Evolutionary conservation across 345 rosid genomes (phyloP), one percentile per base, ranked within the genome.

Genomic region (Citrus mangshanensis): DNA sequence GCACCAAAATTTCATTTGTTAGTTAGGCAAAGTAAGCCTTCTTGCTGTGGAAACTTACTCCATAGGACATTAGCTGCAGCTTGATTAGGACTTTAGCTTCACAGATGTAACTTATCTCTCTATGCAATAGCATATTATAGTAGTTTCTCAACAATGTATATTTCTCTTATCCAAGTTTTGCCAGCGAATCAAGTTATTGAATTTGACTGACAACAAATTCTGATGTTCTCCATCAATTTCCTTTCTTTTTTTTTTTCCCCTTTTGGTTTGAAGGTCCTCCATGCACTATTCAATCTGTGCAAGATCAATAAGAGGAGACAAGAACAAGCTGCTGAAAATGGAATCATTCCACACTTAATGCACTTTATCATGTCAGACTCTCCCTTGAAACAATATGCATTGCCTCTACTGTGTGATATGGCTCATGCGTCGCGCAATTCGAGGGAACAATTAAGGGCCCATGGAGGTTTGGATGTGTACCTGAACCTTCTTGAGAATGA

Each of bases 251-350:
- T 32, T 77, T 42, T 4, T 46, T 4, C 0, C 4, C 73, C 10
- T 59, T 35, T 56, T 21, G n/a, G 77, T 74, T 64, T 87, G 87
- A 78, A 97, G 99, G 99, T 97, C 58, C 99, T 97, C 81, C 86
- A 89, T 88, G 93, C 99, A 7, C 87, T 97, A 46, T 93, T 97
- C 91, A 97, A 94, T 81, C 91, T 97, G 77, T 97, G 98, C 93
- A 97, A 97, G 89, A 97, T 97, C 87, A 97, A 97, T 86, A 94
- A 94, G 89, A 91, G 98, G 91, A 91, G 98, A 77, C 99, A 97
- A 86, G 99, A 97, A 82, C 98, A 94, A 86, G 99, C 99, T 9
- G 98, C 99, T 64, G 99, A 97, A 86, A 90, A 94, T 79, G 99
- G 99, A 89, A 97, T 97, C 71, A 92, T 97, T 84, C 98, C 99